Base-by-base conservation (phyloP, 2,329 filamentous ascomycete species). In the Microsporum audouinii region DNA sequence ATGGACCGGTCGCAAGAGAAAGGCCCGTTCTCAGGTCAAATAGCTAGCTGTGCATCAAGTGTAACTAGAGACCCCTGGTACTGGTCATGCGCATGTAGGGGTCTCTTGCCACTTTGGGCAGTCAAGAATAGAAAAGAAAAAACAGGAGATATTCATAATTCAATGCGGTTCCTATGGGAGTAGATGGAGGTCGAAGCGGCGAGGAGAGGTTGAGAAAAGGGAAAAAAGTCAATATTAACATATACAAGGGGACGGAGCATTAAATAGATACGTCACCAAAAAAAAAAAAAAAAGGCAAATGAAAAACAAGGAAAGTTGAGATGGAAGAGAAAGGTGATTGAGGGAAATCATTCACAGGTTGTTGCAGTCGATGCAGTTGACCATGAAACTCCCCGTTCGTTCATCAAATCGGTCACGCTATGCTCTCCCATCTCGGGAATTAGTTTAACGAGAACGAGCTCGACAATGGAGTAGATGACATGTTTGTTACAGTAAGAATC, bases 401-500 rank as follows among this genome's bases (percentile, higher is more conserved):
- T 85, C 82, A 88, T 84, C 61, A 95, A 74, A 68, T 90, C 88
- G 60, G 80, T 78, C 34, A 89, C 82, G 41, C 85, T 84, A 71
- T 83, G 85, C 68, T 89, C 87, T 60, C 80, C 80, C 68, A 97
- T 72, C 76, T 99, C 94, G 3, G 94, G 94, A 70, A 96, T 83
- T 64, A 97, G 74, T 65, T 87, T 84, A 61, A 90, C 82, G n/a
- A 96, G 78, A 1, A 96, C 72, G 62, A 92, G 75, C 75, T 99
- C 94, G 38, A 97, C 76, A 56, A 94, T 79, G 51, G 84, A 80
- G 70, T 95, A 96, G 67, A 96, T 78, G 36, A 97, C 77, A 75
- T 96, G 91, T 76, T 91, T 95, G 76, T 99, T 99, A 75, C 91
- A 87, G 75, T 96, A 96, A 58, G 82, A 79, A 73, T 96, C 91